phyloP scores from a whole-genome alignment of 192 early-diverging fungal genomes.

The Mortierella hygrophila region DNA sequence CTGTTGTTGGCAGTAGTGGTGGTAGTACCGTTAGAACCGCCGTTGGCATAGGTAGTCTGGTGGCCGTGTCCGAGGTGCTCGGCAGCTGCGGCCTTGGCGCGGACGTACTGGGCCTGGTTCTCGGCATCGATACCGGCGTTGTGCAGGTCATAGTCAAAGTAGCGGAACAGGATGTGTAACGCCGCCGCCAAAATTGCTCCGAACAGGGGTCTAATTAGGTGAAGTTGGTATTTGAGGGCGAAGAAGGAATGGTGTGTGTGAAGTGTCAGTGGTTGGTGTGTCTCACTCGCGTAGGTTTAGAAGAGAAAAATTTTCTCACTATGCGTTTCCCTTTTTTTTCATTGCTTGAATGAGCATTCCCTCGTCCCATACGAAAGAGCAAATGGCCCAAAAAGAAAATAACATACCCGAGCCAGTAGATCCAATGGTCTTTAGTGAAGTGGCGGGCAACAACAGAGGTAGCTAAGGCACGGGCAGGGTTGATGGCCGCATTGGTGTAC shows the following conservation, averaged over 20 bases:
- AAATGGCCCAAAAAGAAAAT: neutral
- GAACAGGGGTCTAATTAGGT: conserved; percentile 19
- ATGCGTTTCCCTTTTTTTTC: conserved; percentile 3
- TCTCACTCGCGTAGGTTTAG: neutral
- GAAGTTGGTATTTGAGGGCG: no score
- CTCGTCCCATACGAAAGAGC: neutral
- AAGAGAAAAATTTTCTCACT: neutral
- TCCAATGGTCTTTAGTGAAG: conserved; percentile 66
- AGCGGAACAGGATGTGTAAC: conserved; percentile 45
- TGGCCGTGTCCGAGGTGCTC: neutral
- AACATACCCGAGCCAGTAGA: conserved; percentile 71
- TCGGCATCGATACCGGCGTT: conserved; percentile 39
- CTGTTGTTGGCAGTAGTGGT: neutral
- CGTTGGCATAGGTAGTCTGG: neutral
- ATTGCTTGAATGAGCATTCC: neutral
- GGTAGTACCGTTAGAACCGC: neutral
- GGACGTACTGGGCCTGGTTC: conserved; percentile 30
- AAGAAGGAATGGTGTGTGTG: neutral
- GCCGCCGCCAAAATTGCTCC: conserved; percentile 36
- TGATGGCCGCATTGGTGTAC: conserved; percentile 68
- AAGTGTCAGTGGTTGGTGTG: neutral
- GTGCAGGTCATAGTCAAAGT: conserved; percentile 38
- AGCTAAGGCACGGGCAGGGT: conserved; percentile 79
- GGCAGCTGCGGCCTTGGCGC: conserved; percentile 23
- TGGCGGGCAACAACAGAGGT: conserved; percentile 65